Conservation (phyloP, 2,329 filamentous ascomycete genomes). For the Colletotrichum spaethianum region DNA sequence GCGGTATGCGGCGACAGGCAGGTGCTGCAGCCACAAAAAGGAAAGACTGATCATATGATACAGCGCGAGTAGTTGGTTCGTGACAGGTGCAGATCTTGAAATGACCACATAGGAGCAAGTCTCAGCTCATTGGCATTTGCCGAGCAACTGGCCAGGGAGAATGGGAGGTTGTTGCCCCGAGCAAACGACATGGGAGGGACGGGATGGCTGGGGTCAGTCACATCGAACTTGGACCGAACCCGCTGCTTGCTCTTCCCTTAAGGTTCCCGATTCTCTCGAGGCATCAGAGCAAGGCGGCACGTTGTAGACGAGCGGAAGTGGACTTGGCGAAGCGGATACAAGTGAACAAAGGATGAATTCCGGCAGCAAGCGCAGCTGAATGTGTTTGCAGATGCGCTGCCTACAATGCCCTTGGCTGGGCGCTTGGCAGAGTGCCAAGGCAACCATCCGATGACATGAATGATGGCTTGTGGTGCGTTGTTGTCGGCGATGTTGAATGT, state of each 20-base stretch:
- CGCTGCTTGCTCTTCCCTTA: not conserved
- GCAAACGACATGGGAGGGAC: not conserved
- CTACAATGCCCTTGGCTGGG: not conserved
- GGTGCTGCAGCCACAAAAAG: constrained; percentile 31
- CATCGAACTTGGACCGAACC: not conserved
- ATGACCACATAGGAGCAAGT: not conserved
- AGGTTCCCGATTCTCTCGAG: not conserved
- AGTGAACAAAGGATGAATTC: not conserved
- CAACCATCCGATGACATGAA: not conserved
- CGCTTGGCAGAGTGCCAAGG: not conserved
- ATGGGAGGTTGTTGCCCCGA: not conserved
- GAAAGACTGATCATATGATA: constrained; percentile 34
- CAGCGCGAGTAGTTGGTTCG: constrained; percentile 14
- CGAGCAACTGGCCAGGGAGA: constrained; percentile 1
- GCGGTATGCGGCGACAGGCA: constrained; percentile 7
- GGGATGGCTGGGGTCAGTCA: not conserved
- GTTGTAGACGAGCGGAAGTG: not conserved
- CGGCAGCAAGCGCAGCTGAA: constrained; percentile 3
- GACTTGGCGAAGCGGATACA: not conserved
- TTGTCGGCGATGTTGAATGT: too few relatives aligned
- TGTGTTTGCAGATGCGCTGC: constrained; percentile 17
- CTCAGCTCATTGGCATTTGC: constrained; percentile 10
- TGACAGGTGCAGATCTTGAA: constrained; percentile 29
- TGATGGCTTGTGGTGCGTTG: too few relatives aligned
- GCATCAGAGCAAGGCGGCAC: constrained; percentile 9